These are phyloP conservation scores for Rauvolfia tetraphylla DNA, from an alignment of 257 asterid species.

Conservation along the genomic window DNA sequence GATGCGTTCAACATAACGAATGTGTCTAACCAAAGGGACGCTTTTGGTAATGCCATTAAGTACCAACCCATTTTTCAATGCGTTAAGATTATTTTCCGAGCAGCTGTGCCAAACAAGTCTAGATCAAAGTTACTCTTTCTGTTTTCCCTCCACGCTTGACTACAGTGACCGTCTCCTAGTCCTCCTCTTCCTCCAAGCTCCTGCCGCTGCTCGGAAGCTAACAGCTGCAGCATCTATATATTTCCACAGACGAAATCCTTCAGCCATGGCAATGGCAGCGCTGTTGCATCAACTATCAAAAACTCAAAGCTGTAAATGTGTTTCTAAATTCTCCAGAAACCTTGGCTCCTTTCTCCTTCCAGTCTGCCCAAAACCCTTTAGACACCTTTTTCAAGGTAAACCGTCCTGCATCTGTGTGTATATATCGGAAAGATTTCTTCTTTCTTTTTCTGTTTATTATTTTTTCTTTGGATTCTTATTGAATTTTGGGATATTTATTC, in stretches of 20 bases:
- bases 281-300: constrained; percentile 35
- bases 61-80: no score
- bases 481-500: not conserved
- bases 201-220: not conserved
- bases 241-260: not conserved
- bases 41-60: no score
- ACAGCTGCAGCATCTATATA: not conserved
- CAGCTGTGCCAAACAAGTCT: no score
- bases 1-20: no score
- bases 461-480: not conserved
- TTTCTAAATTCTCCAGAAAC: constrained; percentile 22
- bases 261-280: constrained; percentile 34
- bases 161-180: not conserved
- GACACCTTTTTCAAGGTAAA: constrained; percentile 41
- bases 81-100: no score
- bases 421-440: not conserved
- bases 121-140: not conserved
- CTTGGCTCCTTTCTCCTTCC: constrained; percentile 16
- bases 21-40: no score
- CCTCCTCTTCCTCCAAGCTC: not conserved
- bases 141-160: not conserved
- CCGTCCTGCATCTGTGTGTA: not conserved
- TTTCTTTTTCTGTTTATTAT: not conserved
- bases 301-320: constrained; percentile 15
- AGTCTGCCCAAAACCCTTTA: constrained; percentile 29